phyloP scores from a whole-genome alignment of 169 alveolate genomes.

The Plasmodium fragile region DNA sequence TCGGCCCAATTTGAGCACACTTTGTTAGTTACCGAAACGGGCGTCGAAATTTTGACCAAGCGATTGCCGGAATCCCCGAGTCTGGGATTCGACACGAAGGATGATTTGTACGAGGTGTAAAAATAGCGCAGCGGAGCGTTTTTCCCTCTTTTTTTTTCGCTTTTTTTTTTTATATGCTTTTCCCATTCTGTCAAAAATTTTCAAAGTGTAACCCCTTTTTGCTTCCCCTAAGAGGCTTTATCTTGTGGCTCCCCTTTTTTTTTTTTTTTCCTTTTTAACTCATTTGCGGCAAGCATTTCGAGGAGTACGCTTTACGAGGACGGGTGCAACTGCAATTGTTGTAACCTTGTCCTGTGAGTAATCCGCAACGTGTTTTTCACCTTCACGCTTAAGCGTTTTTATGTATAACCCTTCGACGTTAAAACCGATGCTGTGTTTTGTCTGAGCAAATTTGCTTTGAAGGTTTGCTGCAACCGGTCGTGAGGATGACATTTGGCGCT shows the following conservation, averaged over 20 bases:
- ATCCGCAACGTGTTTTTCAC: not conserved
- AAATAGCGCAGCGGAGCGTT: not conserved
- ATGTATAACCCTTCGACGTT: not conserved
- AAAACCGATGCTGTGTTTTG: not conserved
- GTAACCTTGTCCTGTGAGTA: not conserved
- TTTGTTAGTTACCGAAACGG: slow-evolving; percentile 94
- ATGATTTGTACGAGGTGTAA: slow-evolving; percentile 20
- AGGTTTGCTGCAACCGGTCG: not conserved
- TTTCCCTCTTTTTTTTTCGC: not conserved
- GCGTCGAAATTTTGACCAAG: slow-evolving; percentile 96
- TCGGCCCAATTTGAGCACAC: slow-evolving; percentile 99
- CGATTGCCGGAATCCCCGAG: slow-evolving; percentile 94
- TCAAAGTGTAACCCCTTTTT: not conserved
- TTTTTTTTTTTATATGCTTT: not conserved
- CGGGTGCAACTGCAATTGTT: not conserved
- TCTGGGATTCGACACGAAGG: slow-evolving; percentile 86
- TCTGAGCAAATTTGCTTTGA: not conserved
- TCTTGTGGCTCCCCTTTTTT: not conserved
- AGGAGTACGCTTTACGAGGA: not conserved
- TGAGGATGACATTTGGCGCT: not conserved
- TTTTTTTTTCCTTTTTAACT: no score
- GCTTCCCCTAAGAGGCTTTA: not conserved
- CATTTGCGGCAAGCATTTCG: not conserved
- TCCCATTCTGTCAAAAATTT: not conserved
- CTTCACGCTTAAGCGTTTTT: no score